A percentile compares a stretch with the other conserved stretches of the same genome.
Conservation (phyloP, 805 yeast genomes). For the Yamadazyma phyllophila region DNA sequence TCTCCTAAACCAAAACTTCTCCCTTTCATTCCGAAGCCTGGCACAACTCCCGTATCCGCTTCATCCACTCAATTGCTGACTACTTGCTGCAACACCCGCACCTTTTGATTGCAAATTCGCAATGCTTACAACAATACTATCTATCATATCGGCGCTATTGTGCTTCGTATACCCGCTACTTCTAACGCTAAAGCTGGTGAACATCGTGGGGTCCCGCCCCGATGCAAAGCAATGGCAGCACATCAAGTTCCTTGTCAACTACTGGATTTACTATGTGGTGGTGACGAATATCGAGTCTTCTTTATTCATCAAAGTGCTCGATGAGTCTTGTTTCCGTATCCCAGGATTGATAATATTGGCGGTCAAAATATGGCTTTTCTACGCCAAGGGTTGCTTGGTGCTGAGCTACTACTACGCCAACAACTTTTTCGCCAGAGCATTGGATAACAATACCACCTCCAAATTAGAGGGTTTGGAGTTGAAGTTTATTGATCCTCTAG, state of each 20-base stretch:
- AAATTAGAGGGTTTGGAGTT: conserved; percentile 15
- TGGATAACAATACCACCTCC: conserved; percentile 4
- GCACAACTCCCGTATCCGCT: neutral
- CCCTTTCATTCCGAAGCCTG: neutral
- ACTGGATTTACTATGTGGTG: conserved; percentile 22
- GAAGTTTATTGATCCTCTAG: conserved; percentile 16
- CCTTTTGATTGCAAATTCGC: conserved; percentile 2
- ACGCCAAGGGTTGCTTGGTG: conserved; percentile 24
- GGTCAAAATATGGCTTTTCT: conserved; percentile 22
- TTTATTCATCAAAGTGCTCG: conserved; percentile 11
- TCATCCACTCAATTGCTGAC: neutral
- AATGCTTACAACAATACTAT: conserved; percentile 12
- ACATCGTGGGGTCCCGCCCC: conserved; percentile 2
- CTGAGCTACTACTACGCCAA: conserved; percentile 17
- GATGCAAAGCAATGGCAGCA: conserved; percentile 10
- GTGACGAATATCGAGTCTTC: conserved; percentile 14
- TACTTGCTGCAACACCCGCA: neutral
- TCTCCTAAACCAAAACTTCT: neutral
- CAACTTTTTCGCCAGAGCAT: conserved; percentile 5
- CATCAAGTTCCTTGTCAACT: conserved; percentile 18
- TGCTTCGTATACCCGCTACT: conserved; percentile 17
- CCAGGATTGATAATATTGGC: conserved; percentile 8
- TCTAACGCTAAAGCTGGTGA: conserved; percentile 18
- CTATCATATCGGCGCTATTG: conserved; percentile 3
- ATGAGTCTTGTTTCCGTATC: conserved; percentile 11